Conservation (phyloP, 805 yeast species). For the Spathaspora arborariae region DNA sequence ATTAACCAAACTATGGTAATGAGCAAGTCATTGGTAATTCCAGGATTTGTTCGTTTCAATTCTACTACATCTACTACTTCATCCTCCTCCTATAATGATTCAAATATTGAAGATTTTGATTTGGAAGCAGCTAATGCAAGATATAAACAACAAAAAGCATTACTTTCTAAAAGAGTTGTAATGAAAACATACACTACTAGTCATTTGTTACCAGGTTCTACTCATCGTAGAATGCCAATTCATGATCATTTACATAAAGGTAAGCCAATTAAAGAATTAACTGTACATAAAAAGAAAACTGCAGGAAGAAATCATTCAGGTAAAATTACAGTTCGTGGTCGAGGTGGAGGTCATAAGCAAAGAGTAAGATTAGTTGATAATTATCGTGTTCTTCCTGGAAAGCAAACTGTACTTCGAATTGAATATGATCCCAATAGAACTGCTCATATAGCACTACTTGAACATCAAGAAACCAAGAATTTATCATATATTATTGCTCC, state of each 20-base stretch:
- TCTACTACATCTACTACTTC: slow-evolving; percentile 7
- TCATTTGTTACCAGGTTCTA: slow-evolving; percentile 72
- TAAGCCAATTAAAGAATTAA: slow-evolving; percentile 70
- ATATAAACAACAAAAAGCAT: slow-evolving; percentile 66
- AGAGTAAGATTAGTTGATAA: slow-evolving; percentile 83
- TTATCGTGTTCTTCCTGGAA: slow-evolving; percentile 62
- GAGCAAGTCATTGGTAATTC: neutral
- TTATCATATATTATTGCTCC: slow-evolving; percentile 83
- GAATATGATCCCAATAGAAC: slow-evolving; percentile 96
- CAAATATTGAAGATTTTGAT: slow-evolving; percentile 52
- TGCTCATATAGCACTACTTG: slow-evolving; percentile 84
- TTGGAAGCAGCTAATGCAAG: slow-evolving; percentile 76
- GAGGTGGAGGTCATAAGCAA: slow-evolving; percentile 96
- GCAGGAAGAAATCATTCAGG: slow-evolving; percentile 93
- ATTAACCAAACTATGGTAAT: slow-evolving; percentile 3
- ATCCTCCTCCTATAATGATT: neutral
- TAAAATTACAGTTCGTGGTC: slow-evolving; percentile 83
- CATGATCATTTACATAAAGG: slow-evolving; percentile 87
- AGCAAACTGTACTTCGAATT: slow-evolving; percentile 76
- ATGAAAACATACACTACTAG: slow-evolving; percentile 74
- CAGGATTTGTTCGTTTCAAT: slow-evolving; percentile 9
- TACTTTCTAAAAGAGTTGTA: slow-evolving; percentile 64
- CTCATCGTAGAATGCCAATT: slow-evolving; percentile 86
- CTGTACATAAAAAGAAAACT: slow-evolving; percentile 63
- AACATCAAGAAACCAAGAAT: slow-evolving; percentile 57